A percentile compares a stretch with the other conserved stretches of the same genome.
Conservation (phyloP, 2,329 filamentous ascomycete genomes). For the Aaosphaeria pasadenensis region DNA sequence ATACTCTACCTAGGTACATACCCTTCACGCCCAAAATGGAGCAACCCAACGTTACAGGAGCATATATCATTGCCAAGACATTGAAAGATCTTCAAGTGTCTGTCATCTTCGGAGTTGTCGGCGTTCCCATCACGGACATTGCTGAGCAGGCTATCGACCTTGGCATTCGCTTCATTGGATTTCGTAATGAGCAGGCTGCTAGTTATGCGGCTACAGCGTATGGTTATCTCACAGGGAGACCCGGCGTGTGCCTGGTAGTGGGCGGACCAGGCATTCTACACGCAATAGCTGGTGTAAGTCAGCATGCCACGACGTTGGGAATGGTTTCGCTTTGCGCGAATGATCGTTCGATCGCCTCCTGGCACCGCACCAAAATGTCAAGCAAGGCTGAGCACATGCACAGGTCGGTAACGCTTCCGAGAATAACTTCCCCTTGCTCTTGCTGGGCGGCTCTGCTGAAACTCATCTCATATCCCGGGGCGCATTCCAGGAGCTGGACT, state of each 20-base stretch:
- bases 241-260: slow-evolving; percentile 57
- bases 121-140: slow-evolving; percentile 56
- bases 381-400: not conserved
- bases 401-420: slow-evolving; percentile 48
- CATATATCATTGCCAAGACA: slow-evolving; percentile 41
- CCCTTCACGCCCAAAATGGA: slow-evolving; percentile 21
- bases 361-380: not conserved
- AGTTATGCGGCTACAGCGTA: slow-evolving; percentile 58
- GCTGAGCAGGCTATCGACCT: slow-evolving; percentile 56
- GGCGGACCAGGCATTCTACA: slow-evolving; percentile 58
- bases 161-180: slow-evolving; percentile 57
- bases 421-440: slow-evolving; percentile 54
- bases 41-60: slow-evolving; percentile 25
- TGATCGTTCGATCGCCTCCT: not conserved
- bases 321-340: not conserved
- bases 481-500: slow-evolving; percentile 57
- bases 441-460: slow-evolving; percentile 54
- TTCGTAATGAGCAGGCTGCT: slow-evolving; percentile 58
- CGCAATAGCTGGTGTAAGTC: slow-evolving; percentile 53
- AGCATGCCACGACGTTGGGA: not conserved
- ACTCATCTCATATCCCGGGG: slow-evolving; percentile 51
- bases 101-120: slow-evolving; percentile 53
- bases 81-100: slow-evolving; percentile 48
- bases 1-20: too few species aligned
- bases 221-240: slow-evolving; percentile 55